These are phyloP conservation scores for Fusarium goolgardi DNA, from an alignment of 2,329 filamentous ascomycete genomes.

Conservation along the genomic window DNA sequence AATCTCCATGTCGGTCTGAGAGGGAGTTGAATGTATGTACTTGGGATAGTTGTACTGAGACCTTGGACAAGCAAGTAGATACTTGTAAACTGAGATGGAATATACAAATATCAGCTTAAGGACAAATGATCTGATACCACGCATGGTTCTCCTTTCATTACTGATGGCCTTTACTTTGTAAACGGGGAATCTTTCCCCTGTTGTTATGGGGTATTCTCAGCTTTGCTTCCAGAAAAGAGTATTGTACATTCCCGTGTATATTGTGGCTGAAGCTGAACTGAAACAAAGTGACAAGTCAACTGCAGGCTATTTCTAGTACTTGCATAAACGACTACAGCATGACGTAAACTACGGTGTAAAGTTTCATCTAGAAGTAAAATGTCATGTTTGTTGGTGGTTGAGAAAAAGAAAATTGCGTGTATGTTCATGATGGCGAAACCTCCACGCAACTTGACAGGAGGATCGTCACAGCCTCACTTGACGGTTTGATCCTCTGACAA, in stretches of 20 bases:
- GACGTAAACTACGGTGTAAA: background rate
- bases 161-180: background rate
- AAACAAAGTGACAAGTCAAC: background rate
- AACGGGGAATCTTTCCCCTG: background rate
- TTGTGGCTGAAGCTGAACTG: background rate
- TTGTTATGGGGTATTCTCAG: background rate
- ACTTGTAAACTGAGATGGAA: background rate
- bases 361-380: background rate
- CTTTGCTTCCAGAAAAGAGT: background rate
- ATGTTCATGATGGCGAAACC: background rate
- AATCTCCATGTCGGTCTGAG: conserved; percentile 39
- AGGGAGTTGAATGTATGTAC: background rate
- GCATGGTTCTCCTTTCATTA: background rate
- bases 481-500: background rate
- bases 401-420: background rate
- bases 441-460: background rate
- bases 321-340: background rate
- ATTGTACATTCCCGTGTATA: background rate
- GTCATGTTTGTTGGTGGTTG: background rate
- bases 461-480: conserved; percentile 15
- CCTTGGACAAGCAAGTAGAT: background rate
- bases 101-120: background rate
- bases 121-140: background rate
- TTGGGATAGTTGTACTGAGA: background rate
- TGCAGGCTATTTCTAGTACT: background rate